Evolutionary conservation across 2,329 filamentous ascomycete genomes (phyloP), one percentile per base, ranked within the genome.

Genomic region (Atkinsonella hypoxylon): DNA sequence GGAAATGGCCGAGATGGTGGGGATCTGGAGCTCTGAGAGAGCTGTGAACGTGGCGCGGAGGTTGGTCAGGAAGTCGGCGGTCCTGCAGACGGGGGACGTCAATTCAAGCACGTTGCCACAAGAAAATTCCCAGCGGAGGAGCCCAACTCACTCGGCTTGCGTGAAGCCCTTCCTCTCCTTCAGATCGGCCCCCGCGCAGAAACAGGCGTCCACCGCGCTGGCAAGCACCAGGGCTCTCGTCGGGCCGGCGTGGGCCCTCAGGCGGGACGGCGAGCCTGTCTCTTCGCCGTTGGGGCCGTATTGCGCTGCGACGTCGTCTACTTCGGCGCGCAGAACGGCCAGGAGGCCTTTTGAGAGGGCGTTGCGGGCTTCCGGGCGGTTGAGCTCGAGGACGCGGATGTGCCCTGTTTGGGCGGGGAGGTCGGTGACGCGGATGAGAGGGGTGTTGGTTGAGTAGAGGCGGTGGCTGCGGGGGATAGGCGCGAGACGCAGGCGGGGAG

Each of bases 161-260:
- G 80, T 83, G 68, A 96, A 93, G 4, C 76, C 79, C 52, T 78
- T 77, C 30, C 91, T 75, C 73, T 96, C 91, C 65, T 96, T 97
- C 61, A 98, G 70, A 64, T 98, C 93, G 4, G 93, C 93, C 38
- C 93, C 93, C 0, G 93, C 89, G 67, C 93, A 98, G 67, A 98
- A 98, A 60, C 83, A 85, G 22, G 80, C 75, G 59, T 96, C 88
- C n/a, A 88, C 78, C 40, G 88, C 87, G 62, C 87, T 94, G 11
- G 88, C 86, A 15, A 98, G 60, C 40, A 98, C 80, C 58, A 98
- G 66, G 2, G 87, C 91, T 56, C 93, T 74, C 15, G 90, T 96
- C 0, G 77, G 76, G 0, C 75, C 76, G 54, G 67, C 72, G 55
- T 72, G 58, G 52, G 73, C 69, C 4, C 65, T 59, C 0, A 70